Evolutionary conservation across 331 rosid species (phyloP).

Genomic region (Malus hybrid): DNA sequence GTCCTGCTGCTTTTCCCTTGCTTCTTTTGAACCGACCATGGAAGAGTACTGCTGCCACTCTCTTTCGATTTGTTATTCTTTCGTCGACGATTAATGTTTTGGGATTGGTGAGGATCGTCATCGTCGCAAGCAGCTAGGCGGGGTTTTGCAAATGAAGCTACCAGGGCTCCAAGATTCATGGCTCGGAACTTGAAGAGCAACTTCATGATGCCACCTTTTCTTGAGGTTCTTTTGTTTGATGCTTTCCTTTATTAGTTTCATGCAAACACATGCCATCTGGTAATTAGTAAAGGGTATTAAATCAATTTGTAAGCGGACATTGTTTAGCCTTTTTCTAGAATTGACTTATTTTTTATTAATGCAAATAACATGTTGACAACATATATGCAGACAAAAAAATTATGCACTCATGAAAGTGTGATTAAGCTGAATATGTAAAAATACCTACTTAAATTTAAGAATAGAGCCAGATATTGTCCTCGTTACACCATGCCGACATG

Average conservation of each 20-base stretch:
- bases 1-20: neutral
- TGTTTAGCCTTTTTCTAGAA: too few species aligned
- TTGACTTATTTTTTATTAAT: too few species aligned
- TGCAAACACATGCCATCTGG: neutral
- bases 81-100: neutral
- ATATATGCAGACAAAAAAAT: too few species aligned
- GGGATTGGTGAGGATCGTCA: neutral
- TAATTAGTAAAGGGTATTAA: neutral
- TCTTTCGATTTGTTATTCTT: neutral
- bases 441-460: neutral
- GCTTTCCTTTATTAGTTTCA: constrained; percentile 7
- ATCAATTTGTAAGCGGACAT: neutral
- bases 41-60: neutral
- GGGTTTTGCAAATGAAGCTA: constrained; percentile 33
- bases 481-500: neutral
- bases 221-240: constrained; percentile 15
- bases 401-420: neutral
- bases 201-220: constrained; percentile 29
- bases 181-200: constrained; percentile 38
- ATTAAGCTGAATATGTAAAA: too few species aligned
- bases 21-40: neutral
- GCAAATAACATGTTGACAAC: too few species aligned
- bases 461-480: too few species aligned
- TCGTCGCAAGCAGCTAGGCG: neutral
- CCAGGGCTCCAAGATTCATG: constrained; percentile 22